Conservation (phyloP, 2,329 filamentous ascomycete genomes). For the Gyromitra esculenta region DNA sequence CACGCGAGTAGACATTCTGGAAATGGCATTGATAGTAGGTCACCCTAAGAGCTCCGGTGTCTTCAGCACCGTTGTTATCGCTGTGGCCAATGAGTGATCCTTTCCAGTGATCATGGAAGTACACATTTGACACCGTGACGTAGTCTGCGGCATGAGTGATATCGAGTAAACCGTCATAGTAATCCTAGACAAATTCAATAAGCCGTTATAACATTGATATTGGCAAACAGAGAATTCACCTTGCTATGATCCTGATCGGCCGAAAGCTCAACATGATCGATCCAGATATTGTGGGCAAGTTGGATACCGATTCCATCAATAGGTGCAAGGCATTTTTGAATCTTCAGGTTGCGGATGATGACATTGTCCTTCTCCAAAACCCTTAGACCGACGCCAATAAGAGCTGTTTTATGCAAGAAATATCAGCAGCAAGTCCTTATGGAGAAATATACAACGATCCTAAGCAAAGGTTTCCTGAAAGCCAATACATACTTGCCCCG, state of each 20-base stretch:
- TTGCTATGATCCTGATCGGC: constrained; percentile 70
- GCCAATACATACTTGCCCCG: constrained; percentile 30
- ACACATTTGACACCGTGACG: constrained; percentile 65
- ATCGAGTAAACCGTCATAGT: constrained; percentile 74
- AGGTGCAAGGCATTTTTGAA: constrained; percentile 68
- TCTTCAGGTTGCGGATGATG: constrained; percentile 71
- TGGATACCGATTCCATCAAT: constrained; percentile 72
- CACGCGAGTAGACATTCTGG: constrained; percentile 71
- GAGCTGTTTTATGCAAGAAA: constrained; percentile 57
- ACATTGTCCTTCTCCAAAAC: constrained; percentile 68
- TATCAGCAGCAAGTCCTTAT: background rate
- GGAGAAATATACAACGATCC: too few relatives aligned
- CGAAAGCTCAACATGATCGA: constrained; percentile 74
- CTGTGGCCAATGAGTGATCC: constrained; percentile 70
- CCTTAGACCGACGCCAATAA: constrained; percentile 66
- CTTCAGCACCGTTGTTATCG: constrained; percentile 68
- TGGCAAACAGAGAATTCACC: too few relatives aligned
- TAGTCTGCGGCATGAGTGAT: constrained; percentile 72
- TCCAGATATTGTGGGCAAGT: constrained; percentile 69
- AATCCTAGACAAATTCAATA: constrained; percentile 62
- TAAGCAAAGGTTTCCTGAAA: too few relatives aligned
- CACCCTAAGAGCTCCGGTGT: constrained; percentile 68
- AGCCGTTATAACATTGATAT: too few relatives aligned
- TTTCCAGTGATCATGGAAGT: constrained; percentile 71
- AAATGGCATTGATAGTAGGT: constrained; percentile 75